Base-by-base conservation (phyloP, 2,329 filamentous ascomycete species). In the Cladophialophora chaetospira region DNA sequence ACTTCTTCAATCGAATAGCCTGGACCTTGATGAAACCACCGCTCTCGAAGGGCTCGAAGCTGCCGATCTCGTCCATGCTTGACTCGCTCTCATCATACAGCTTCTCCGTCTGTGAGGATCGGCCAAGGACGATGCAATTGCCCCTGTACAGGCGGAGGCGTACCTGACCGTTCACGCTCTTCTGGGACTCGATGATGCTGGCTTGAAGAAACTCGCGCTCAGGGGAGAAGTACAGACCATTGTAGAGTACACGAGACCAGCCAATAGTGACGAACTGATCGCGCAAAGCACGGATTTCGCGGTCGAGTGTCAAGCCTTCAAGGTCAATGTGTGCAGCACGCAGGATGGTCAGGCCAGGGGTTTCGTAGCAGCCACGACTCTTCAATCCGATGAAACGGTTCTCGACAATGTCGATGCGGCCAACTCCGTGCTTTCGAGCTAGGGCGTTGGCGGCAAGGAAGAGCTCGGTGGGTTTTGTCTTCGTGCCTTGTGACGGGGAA, bases 371-470 rank as follows among this genome's bases (percentile, higher is more conserved):
- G 67, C 89, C 89, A 68, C 89, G 84, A 65, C 82, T 86, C 79
- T 92, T 92, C 67, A 92, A 80, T 62, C 88, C 89, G 69, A 89
- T 88, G 78, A 88, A 89, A 52, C 89, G 82, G 77, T 89, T 88
- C 74, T 91, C 88, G 60, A 92, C 88, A 69, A 93, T 93, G 73
- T 93, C 89, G 64, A 93, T 87, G 25, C 50, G 28, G 38, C 38
- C 50, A 29, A 53, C 29, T 28, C 89, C 89, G 76, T 91, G 79
- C 63, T 78, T 81, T 71, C 83, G 82, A 63, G 83, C 89, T 63
- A 93, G 52, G 19, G 54, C 57, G 50, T 67, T 67, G 15, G 62
- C 79, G 54, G 82, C 80, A 60, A 84, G 77, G 79, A 93, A 93
- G 55, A 93, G 78, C 69, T 88, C 85, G 54, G 90, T 80, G 4